Conservation (phyloP, 2,329 filamentous ascomycete species). For the Fusarium praegraminearum region DNA sequence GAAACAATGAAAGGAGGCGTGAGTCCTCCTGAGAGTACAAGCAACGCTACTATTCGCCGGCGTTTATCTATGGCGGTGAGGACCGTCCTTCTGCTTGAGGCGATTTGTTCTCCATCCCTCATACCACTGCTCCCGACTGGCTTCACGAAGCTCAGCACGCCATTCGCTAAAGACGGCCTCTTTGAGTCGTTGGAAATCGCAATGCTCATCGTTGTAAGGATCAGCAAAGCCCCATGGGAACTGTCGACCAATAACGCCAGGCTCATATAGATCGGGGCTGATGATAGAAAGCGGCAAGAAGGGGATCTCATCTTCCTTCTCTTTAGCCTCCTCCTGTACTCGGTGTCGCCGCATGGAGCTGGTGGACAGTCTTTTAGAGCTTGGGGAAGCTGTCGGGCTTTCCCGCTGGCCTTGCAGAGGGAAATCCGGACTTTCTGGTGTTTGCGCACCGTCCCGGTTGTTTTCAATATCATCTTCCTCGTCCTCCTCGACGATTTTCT, state of each 20-base stretch:
- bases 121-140: slow-evolving; percentile 93
- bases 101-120: slow-evolving; percentile 89
- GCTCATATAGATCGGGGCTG: slow-evolving; percentile 91
- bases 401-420: slow-evolving; percentile 53
- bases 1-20: slow-evolving; percentile 7
- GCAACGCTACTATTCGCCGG: slow-evolving; percentile 3
- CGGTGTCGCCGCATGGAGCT: slow-evolving; percentile 61
- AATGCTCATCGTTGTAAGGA: slow-evolving; percentile 90
- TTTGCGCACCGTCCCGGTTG: slow-evolving; percentile 37
- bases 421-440: slow-evolving; percentile 53
- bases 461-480: slow-evolving; percentile 41
- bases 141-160: slow-evolving; percentile 89
- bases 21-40: slow-evolving; percentile 13
- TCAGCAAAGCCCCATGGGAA: slow-evolving; percentile 99
- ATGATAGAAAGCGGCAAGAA: slow-evolving; percentile 92
- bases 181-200: slow-evolving; percentile 91
- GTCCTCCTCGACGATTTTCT: slow-evolving; percentile 68
- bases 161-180: slow-evolving; percentile 94
- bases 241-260: slow-evolving; percentile 80
- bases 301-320: slow-evolving; percentile 69
- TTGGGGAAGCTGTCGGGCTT: slow-evolving; percentile 52
- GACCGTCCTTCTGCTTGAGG: slow-evolving; percentile 67
- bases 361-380: slow-evolving; percentile 61
- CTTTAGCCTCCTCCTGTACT: slow-evolving; percentile 59
- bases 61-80: slow-evolving; percentile 52